Evolutionary conservation across 2,329 filamentous ascomycete genomes (phyloP).

Genomic region (Venturia effusa): DNA sequence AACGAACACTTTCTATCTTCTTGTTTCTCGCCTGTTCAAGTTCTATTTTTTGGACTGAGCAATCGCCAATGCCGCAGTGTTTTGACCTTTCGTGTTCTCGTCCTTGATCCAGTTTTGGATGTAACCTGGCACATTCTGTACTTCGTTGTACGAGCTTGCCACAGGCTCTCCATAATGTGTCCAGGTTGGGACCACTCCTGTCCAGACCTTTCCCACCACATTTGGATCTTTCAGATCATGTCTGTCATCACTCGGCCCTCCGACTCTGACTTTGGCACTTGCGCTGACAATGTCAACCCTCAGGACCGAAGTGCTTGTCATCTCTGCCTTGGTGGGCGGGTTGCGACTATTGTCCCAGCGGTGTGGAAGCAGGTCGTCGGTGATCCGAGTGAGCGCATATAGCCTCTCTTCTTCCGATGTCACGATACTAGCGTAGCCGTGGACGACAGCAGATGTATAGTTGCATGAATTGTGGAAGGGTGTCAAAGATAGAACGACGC

Average conservation of each 20-base stretch:
- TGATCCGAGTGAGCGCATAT: constrained; percentile 23
- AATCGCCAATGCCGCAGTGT: constrained; percentile 1
- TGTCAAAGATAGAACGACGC: constrained; percentile 23
- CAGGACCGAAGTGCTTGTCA: constrained; percentile 21
- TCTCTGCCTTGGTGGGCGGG: constrained; percentile 21
- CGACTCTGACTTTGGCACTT: constrained; percentile 23
- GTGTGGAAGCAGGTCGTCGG: constrained; percentile 22
- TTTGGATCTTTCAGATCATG: constrained; percentile 20
- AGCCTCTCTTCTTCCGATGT: constrained; percentile 17
- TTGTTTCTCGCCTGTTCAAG: not conserved
- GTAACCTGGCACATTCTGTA: constrained; percentile 11
- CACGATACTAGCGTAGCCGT: constrained; percentile 22
- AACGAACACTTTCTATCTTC: not conserved
- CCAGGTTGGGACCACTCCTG: constrained; percentile 26
- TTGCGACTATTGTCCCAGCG: constrained; percentile 23
- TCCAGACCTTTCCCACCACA: constrained; percentile 21
- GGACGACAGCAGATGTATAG: constrained; percentile 22
- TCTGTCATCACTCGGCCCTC: constrained; percentile 24
- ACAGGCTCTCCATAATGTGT: constrained; percentile 23
- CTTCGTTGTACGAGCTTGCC: constrained; percentile 18
- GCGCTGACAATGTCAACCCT: constrained; percentile 20
- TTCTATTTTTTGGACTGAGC: constrained; percentile 6
- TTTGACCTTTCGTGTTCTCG: constrained; percentile 9
- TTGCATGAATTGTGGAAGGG: constrained; percentile 28
- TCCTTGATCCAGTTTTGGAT: constrained; percentile 9